These are phyloP conservation scores for Waitea zeae DNA, from an alignment of 1,284 basidiomycete species.

Conservation along the genomic window DNA sequence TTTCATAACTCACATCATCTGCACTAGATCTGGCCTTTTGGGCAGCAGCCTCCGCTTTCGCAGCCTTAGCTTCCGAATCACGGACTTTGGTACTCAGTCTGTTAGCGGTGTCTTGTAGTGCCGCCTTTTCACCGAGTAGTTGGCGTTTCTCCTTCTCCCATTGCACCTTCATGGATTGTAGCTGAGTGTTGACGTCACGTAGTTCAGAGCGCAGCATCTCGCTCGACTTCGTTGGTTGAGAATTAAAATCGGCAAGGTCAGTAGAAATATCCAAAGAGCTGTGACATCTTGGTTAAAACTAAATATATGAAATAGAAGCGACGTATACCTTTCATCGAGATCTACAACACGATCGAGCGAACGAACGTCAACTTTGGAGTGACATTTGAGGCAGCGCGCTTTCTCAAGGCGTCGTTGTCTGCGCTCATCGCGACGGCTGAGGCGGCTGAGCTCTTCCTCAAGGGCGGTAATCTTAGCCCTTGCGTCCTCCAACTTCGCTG, in stretches of 20 bases:
- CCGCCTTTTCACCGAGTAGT: slow-evolving; percentile 50
- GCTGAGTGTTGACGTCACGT: slow-evolving; percentile 36
- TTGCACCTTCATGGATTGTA: slow-evolving; percentile 41
- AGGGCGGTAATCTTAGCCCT: slow-evolving; percentile 32
- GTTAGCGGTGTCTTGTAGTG: slow-evolving; percentile 48
- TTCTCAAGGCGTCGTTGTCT: slow-evolving; percentile 36
- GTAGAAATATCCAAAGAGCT: slow-evolving; percentile 36
- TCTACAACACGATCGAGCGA: slow-evolving; percentile 19
- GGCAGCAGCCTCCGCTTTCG: slow-evolving; percentile 25
- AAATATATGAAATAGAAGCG: not conserved
- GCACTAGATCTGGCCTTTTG: slow-evolving; percentile 26
- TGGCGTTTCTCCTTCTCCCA: slow-evolving; percentile 50
- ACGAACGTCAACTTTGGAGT: slow-evolving; percentile 35
- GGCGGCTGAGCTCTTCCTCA: slow-evolving; percentile 48
- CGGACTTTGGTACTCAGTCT: slow-evolving; percentile 44
- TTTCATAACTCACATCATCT: slow-evolving; percentile 25
- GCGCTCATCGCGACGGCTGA: slow-evolving; percentile 48
- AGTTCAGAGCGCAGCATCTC: slow-evolving; percentile 42
- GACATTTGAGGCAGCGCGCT: slow-evolving; percentile 47
- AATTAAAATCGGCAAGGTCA: slow-evolving; percentile 35
- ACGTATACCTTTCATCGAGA: slow-evolving; percentile 43
- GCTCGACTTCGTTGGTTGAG: slow-evolving; percentile 43
- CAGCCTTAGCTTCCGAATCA: slow-evolving; percentile 39
- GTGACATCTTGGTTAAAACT: slow-evolving; percentile 4
- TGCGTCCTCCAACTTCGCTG: slow-evolving; percentile 54